Evolutionary conservation across 768 basidiomycete genomes (phyloP), one percentile per base, ranked within the genome.

Genomic region (Galerina sulciceps): DNA sequence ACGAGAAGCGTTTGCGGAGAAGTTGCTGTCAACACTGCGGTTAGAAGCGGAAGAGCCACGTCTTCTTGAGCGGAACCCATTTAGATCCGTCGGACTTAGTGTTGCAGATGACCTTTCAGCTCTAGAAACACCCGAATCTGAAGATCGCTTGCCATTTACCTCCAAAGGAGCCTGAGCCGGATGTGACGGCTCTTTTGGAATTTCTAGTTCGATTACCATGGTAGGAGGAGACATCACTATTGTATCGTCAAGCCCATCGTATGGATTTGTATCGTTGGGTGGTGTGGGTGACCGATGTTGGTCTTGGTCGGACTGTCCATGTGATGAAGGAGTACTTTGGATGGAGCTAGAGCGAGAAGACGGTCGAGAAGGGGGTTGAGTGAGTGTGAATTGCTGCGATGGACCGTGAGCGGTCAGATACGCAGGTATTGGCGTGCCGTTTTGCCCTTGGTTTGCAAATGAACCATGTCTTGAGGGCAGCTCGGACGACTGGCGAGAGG

Each of bases 171-270:
- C 47, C 13, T 50, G 26, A 22, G 45, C 47, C 13, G 52, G 41
- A 18, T 38, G 22, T 37, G 56, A 20, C 13, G 52, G 23, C 34
- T 57, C 61, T 20, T 22, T 17, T 13, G 63, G 51, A 38, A 47
- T 42, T 11, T 63, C 62, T 31, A 65, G 49, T 23, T 67, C 66
- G 17, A 52, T 37, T 1, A 57, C 41, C 59, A 62, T 60, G 44
- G 58, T 54, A 54, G 66, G 58, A 40, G 76, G 70, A 11, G 79
- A 77, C 18, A 79, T 61, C 13, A 81, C 75, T 15, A 77, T 68
- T 1, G 79, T 79, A 40, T 77, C 73, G 50, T 84, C 82, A 41
- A 74, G 71, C 58, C 73, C 63, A 60, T 75, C 75, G 23, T 74
- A 63, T 9, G 40, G 35, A 42, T 37, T 54, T 36, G 71, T 26